Percentiles rank a stretch among this genome's conserved stretches.
phyloP scores from a whole-genome alignment of 2,329 filamentous ascomycete species.

The Aspergillus sp. region DNA sequence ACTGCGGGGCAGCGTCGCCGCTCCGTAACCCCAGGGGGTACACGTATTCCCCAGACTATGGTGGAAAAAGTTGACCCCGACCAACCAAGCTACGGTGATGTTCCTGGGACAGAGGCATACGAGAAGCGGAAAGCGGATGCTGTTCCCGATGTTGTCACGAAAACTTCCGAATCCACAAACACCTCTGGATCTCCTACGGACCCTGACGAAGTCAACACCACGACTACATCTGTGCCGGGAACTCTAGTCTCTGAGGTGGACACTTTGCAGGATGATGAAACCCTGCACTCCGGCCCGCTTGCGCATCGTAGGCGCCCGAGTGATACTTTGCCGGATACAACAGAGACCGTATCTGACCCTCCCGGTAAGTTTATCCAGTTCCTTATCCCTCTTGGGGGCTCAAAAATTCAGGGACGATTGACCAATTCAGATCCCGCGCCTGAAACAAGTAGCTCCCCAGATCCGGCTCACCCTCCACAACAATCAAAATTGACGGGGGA shows the following conservation, averaged over 20 bases:
- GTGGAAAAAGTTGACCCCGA: constrained; percentile 62
- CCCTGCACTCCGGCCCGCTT: constrained; percentile 29
- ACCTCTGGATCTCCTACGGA: constrained; percentile 5
- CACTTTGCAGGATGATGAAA: constrained; percentile 35
- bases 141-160: constrained; percentile 57
- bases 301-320: constrained; percentile 42
- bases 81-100: constrained; percentile 58
- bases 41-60: constrained; percentile 58
- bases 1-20: constrained; percentile 43
- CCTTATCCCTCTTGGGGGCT: constrained; percentile 31
- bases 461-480: constrained; percentile 42
- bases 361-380: constrained; percentile 54
- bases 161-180: constrained; percentile 37
- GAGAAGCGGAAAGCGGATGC: constrained; percentile 59
- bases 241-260: constrained; percentile 48
- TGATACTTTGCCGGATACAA: constrained; percentile 45
- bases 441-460: constrained; percentile 50
- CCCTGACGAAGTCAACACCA: constrained; percentile 1
- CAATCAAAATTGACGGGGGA: constrained; percentile 39
- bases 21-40: constrained; percentile 52
- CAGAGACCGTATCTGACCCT: constrained; percentile 45
- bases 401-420: constrained; percentile 54
- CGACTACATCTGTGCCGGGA: constrained; percentile 37
- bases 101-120: constrained; percentile 61
- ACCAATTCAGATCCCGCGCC: constrained; percentile 60